Base-by-base conservation (phyloP, 1,284 basidiomycete species). In the Tetrapyrgos nigripes region DNA sequence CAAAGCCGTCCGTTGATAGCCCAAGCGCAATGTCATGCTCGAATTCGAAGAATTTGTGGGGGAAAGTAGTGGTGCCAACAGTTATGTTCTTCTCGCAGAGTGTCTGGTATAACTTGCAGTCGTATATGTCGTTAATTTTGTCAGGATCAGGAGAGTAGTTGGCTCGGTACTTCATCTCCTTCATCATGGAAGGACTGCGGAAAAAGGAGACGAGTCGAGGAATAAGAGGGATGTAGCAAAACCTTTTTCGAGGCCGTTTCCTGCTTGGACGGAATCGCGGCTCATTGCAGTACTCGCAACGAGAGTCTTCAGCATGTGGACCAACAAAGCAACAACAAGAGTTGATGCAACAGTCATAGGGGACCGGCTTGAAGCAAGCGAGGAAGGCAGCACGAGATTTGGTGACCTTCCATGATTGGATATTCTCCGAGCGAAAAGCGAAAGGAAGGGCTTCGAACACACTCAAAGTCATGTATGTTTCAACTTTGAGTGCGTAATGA, bases 1-100 rank as follows among this genome's bases (percentile, higher is more conserved):
- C 66, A 63, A 79, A 78, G 63, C 68, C 68, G 64, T 79, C 75
- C 0, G 69, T 68, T 1, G 72, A 75, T 2, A 76, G 56, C 1
- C 74, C 73, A 3, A 78, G 63, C 2, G 75, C 74, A 48, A 77
- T 66, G 48, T 78, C 70, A 14, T 62, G 64, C 3, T 44, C 23
- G 52, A 73, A 66, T 0, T 56, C 60, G 54, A 78, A 77, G 59
- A 64, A 73, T 19, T 60, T 63, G 45, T 66, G 56, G 5, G 51
- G 28, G 17, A 61, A 58, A 6, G 28, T 45, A 23, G 64, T 46
- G 8, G 60, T 65, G 44, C 67, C 59, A 9, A 71, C 44, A 1
- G 43, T 48, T n/a, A 74, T 59, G n/a, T n/a, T n/a, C 9, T 63
- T 48, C 2, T 50, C 23, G 8, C 52, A 45, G 1, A 29, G n/a